Percentiles rank a stretch among this genome's conserved stretches.
Conservation (phyloP, 192 early-diverging fungal genomes). For the Coemansia furcata region DNA sequence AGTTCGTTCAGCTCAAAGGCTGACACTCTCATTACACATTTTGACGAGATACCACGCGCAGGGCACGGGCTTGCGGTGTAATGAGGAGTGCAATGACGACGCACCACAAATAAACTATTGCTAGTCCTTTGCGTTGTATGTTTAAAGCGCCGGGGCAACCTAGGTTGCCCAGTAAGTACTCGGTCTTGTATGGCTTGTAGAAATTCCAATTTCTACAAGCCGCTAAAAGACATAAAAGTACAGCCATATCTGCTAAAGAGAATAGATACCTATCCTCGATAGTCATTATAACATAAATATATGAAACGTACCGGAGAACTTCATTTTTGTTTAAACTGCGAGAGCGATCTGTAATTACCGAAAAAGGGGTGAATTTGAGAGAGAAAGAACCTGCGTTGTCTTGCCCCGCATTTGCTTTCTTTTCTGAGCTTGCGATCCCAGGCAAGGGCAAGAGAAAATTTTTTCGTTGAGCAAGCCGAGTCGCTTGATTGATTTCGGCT, state of each 20-base stretch:
- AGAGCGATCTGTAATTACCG: slow-evolving; percentile 27
- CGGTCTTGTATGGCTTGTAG: not conserved
- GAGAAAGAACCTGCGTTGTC: slow-evolving; percentile 19
- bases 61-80: not conserved
- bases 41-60: slow-evolving; percentile 6
- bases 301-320: slow-evolving; percentile 47
- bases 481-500: not conserved
- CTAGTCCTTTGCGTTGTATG: slow-evolving; percentile 1
- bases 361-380: slow-evolving; percentile 24
- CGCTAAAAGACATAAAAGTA: slow-evolving; percentile 2
- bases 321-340: slow-evolving; percentile 36
- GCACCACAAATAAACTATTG: slow-evolving; percentile 10
- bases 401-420: not conserved
- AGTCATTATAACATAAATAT: not conserved
- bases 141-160: slow-evolving; percentile 32
- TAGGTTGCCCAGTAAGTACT: slow-evolving; percentile 10
- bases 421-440: not conserved
- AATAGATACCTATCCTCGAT: not conserved
- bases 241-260: not conserved
- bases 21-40: slow-evolving; percentile 36
- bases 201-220: not conserved
- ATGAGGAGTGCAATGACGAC: slow-evolving; percentile 50
- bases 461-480: not conserved
- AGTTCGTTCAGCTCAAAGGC: slow-evolving; percentile 51
- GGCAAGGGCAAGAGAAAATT: slow-evolving; percentile 2